Evolutionary conservation across 176 grass and related monocot species (phyloP).

Genomic region (Lolium rigidum): DNA sequence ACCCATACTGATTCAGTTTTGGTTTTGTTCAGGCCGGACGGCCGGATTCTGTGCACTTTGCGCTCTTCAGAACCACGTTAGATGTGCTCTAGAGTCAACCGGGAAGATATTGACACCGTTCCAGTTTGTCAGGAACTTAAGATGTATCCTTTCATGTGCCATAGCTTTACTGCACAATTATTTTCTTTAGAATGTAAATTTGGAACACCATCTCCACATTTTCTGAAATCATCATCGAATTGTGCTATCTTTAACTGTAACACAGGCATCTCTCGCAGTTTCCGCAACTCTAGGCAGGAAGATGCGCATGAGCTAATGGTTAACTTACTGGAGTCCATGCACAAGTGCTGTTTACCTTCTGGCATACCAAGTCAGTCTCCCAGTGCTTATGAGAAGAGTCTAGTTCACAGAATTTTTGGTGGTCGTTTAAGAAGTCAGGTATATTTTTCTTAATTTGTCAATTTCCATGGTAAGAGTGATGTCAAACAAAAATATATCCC

Average conservation of each 20-base stretch:
- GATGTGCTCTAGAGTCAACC: conserved; percentile 63
- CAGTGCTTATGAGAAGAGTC: conserved; percentile 81
- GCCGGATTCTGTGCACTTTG: conserved; percentile 81
- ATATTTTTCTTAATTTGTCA: conserved; percentile 27
- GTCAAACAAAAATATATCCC: conserved; percentile 1
- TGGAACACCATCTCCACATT: background rate
- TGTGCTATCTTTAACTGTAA: conserved; percentile 46
- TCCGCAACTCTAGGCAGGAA: conserved; percentile 76
- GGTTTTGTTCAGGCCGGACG: conserved; percentile 54
- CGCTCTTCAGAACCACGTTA: conserved; percentile 84
- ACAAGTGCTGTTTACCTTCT: conserved; percentile 81
- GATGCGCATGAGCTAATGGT: conserved; percentile 94
- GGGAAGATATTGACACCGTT: conserved; percentile 79
- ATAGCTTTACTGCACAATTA: conserved; percentile 11
- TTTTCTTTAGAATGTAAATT: conserved; percentile 10
- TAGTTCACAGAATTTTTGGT: conserved; percentile 87
- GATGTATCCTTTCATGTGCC: conserved; percentile 61
- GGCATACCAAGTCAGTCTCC: conserved; percentile 74
- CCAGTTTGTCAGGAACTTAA: conserved; percentile 73
- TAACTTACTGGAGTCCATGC: conserved; percentile 87
- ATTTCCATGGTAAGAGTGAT: background rate
- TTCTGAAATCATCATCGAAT: background rate
- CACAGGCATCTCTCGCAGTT: conserved; percentile 74
- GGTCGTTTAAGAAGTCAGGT: conserved; percentile 83
- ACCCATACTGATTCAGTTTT: conserved; percentile 24